Evolutionary conservation across 495 filamentous ascomycete genomes (phyloP).

Genomic region (Podospora sp.): DNA sequence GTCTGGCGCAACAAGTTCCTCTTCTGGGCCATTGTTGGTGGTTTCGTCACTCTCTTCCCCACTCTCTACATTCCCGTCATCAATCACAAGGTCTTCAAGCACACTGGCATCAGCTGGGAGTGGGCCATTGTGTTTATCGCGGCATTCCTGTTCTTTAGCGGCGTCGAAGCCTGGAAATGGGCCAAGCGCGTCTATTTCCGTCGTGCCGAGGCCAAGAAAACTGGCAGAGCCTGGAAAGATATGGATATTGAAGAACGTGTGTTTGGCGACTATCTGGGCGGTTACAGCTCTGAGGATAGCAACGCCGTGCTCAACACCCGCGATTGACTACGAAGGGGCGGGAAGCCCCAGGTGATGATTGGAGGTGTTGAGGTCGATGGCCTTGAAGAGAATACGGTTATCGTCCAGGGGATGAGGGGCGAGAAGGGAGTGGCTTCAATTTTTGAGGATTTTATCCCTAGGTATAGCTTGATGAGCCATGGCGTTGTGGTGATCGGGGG

Average conservation of each 20-base stretch:
- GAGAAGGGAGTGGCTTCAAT: background rate
- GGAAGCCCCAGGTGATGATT: conserved; percentile 37
- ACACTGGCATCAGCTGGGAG: conserved; percentile 71
- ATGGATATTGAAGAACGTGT: conserved; percentile 44
- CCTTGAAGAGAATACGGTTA: background rate
- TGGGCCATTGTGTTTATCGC: conserved; percentile 66
- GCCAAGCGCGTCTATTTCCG: conserved; percentile 53
- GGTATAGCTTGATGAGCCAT: no score
- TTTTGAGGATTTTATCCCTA: background rate
- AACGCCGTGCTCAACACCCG: conserved; percentile 21
- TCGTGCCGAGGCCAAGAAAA: conserved; percentile 22
- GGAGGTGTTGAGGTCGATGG: background rate
- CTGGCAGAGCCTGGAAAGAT: conserved; percentile 37
- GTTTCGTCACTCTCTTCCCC: conserved; percentile 69
- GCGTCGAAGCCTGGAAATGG: conserved; percentile 69
- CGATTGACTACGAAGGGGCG: conserved; percentile 48
- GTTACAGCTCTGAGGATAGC: background rate
- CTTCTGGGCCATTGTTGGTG: conserved; percentile 71
- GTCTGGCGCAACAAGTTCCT: conserved; percentile 73
- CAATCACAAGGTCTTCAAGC: conserved; percentile 72
- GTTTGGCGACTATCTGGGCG: conserved; percentile 42
- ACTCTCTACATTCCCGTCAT: conserved; percentile 73
- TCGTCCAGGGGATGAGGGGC: background rate
- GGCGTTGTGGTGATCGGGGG: background rate
- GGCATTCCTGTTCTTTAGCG: conserved; percentile 59